Base-by-base conservation (phyloP, 495 filamentous ascomycete genomes). In the Jackrogersella multiformis region DNA sequence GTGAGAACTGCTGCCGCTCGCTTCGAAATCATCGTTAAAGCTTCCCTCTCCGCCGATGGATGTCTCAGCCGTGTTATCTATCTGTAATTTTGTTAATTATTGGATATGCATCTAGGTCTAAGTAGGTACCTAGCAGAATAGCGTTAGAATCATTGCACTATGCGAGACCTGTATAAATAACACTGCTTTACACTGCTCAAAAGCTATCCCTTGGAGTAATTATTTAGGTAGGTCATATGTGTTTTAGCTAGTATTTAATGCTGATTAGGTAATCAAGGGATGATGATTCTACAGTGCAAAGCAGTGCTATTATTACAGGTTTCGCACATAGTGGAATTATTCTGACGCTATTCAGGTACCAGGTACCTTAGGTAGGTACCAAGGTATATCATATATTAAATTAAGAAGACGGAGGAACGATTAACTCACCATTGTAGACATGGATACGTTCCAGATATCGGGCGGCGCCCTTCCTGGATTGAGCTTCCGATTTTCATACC, bases 381-480 rank as follows among this genome's bases (percentile, higher is more conserved):
- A 30, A 7, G 8, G 28, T 4, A 30, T 30, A 10, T 2, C 34
- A 36, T 7, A 7, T 18, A 18, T 16, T 7, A 41, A 6, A 4
- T 2, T 6, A 20, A 8, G 15, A 2, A 20, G 38, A 41, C 16
- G 38, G 15, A 20, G 15, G 15, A 41, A 12, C 2, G 15, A 16
- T 21, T 18, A 41, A 42, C 61, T 60, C 24, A 69, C 66, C 66
- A 69, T 69, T 1, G 66, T 69, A 24, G 66, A 64, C 49, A 61
- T 69, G 3, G 66, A 69, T n/a, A 69, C 60, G 10, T 69, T 69
- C 66, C 66, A 69, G 7, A 64, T 36, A 32, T 69, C 66, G 1
- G 66, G 66, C 0, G 66, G 66, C 16, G 66, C 66, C 34, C 66
- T 60, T 21, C 61, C 66, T 0, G 66, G 60, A 16, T 69, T 69